Evolutionary conservation across 1,284 basidiomycete species (phyloP).

Genomic region (Agaricales sp.): DNA sequence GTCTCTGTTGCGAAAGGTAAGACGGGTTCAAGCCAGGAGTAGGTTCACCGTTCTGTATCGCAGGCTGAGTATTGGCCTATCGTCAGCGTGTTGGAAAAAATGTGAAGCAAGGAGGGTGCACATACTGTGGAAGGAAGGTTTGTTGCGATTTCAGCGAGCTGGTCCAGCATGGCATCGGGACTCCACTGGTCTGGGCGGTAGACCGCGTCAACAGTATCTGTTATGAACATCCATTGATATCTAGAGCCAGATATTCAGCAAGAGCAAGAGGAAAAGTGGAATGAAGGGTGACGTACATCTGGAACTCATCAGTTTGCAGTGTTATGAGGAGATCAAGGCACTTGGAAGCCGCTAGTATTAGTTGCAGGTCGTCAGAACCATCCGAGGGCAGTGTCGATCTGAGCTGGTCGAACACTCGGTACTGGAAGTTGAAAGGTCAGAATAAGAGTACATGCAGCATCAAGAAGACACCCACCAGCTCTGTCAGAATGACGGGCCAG

Average conservation of each 20-base stretch:
- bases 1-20: conserved; percentile 23
- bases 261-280: background rate
- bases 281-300: conserved; percentile 56
- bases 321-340: conserved; percentile 87
- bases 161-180: conserved; percentile 86
- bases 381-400: conserved; percentile 56
- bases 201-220: conserved; percentile 93
- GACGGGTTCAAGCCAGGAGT: conserved; percentile 16
- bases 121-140: conserved; percentile 38
- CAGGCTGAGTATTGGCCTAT: conserved; percentile 3
- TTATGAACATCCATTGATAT: conserved; percentile 98
- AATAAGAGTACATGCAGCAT: background rate
- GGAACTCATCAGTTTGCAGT: conserved; percentile 95
- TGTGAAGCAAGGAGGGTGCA: conserved; percentile 18
- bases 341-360: conserved; percentile 87
- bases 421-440: conserved; percentile 29
- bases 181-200: conserved; percentile 79
- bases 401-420: conserved; percentile 66
- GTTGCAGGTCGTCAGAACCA: conserved; percentile 72
- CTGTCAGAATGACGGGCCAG: conserved; percentile 94
- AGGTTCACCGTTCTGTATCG: conserved; percentile 10
- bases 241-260: conserved; percentile 29
- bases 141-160: conserved; percentile 73
- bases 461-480: conserved; percentile 51
- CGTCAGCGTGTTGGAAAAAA: conserved; percentile 16